Conservation (phyloP, 495 filamentous ascomycete species). For the Emericellopsis terricola region DNA sequence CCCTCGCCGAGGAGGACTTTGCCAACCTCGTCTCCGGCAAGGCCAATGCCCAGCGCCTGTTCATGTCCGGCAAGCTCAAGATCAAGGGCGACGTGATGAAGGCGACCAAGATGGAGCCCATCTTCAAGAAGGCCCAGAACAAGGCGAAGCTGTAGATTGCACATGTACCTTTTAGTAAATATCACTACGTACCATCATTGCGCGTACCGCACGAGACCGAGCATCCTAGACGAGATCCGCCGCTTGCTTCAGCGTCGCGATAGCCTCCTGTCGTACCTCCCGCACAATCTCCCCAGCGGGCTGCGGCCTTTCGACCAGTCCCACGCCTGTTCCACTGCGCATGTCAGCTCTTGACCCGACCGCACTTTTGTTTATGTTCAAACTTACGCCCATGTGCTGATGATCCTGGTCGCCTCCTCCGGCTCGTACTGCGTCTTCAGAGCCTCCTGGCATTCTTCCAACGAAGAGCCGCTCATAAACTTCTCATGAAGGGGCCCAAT, state of each 20-base stretch:
- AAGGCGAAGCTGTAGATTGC: conserved; percentile 66
- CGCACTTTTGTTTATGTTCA: background rate
- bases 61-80: conserved; percentile 96
- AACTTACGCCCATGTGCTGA: conserved; percentile 35
- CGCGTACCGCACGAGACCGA: too few species aligned
- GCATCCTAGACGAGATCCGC: too few species aligned
- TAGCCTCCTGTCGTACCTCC: conserved; percentile 1
- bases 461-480: conserved; percentile 28
- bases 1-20: conserved; percentile 77
- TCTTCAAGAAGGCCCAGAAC: conserved; percentile 71
- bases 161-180: background rate
- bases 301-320: conserved; percentile 1
- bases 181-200: background rate
- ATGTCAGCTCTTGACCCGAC: too few species aligned
- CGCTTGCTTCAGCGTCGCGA: background rate
- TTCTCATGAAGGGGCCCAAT: conserved; percentile 42
- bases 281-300: conserved; percentile 3
- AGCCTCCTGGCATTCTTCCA: conserved; percentile 38
- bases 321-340: background rate
- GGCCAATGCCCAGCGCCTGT: conserved; percentile 84
- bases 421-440: conserved; percentile 29
- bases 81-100: conserved; percentile 98
- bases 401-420: conserved; percentile 13
- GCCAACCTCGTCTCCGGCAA: conserved; percentile 64
- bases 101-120: conserved; percentile 90